Evolutionary conservation across 1,284 basidiomycete species (phyloP), one percentile per base, ranked within the genome.

Genomic region (Flammula alnicola): DNA sequence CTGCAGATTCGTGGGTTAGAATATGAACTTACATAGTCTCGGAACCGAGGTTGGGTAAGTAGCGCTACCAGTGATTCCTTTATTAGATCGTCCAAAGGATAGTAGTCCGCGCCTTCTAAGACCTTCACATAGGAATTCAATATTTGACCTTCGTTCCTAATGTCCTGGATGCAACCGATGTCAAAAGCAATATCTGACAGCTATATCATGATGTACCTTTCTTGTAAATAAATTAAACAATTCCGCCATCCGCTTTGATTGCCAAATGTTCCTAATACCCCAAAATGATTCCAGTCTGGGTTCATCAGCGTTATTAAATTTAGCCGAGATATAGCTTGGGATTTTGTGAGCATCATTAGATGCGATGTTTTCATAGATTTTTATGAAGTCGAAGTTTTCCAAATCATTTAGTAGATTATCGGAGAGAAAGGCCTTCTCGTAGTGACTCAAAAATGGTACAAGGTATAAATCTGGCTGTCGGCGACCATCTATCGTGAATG

Each of bases 221-320:
- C 44, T 27, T 2, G 35, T 47, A 17, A 30, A 47, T 8, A 36
- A 36, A 9, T 22, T 35, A 39, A 47, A 29, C 17, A 47, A n/a
- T 14, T 32, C 27, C n/a, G 31, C 44, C 44, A 47, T 47, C 3
- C 17, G 17, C 23, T 22, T 47, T 16, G 44, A 47, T 35, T 27
- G 38, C 36, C 44, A 47, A 11, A 38, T 16, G 12, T 31, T 36
- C 20, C 44, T 35, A 23, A 27, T 31, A 16, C 22, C 14, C 44
- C 44, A 47, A 8, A 47, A 31, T 14, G 44, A 38, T n/a, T 36
- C n/a, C 36, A 47, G n/a, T n/a, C n/a, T n/a, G 11, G 30, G 17
- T n/a, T 17, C 6, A 20, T 47, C 36, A 12, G 17, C 19, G 4
- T 12, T 6, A 23, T 14, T n/a, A 7, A 47, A 20, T 8, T 3